A percentile compares a stretch with the other conserved stretches of the same genome.
These are phyloP conservation scores for Lophiostoma macrostomum DNA, from an alignment of 495 filamentous ascomycete genomes.

Conservation along the genomic window DNA sequence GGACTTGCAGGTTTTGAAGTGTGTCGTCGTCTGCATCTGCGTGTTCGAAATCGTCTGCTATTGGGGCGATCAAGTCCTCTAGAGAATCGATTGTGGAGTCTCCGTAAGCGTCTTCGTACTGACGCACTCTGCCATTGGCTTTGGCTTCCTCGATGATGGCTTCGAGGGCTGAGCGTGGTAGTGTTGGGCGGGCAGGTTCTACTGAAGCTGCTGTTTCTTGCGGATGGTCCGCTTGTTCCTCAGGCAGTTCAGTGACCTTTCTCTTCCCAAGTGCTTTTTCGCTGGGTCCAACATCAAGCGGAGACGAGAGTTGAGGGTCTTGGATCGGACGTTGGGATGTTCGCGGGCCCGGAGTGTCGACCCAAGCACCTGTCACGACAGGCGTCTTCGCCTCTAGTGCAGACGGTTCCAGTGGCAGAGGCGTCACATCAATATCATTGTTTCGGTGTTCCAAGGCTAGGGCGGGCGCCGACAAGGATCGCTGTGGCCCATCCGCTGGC, in stretches of 20 bases:
- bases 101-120: constrained; percentile 41
- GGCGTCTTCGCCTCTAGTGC: constrained; percentile 40
- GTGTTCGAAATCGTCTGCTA: constrained; percentile 10
- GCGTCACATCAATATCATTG: constrained; percentile 20
- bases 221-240: constrained; percentile 1
- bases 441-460: not conserved
- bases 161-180: constrained; percentile 39
- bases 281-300: constrained; percentile 17
- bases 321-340: constrained; percentile 3
- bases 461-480: not conserved
- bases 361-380: constrained; percentile 48
- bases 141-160: constrained; percentile 52
- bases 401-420: constrained; percentile 18
- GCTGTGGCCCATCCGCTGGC: not conserved
- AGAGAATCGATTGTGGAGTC: constrained; percentile 64
- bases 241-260: not conserved
- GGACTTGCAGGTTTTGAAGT: constrained; percentile 22
- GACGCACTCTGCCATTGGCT: constrained; percentile 23
- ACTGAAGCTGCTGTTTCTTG: not conserved
- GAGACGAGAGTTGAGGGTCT: constrained; percentile 8
- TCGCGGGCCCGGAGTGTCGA: constrained; percentile 42
- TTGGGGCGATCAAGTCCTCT: constrained; percentile 49
- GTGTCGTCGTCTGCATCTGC: constrained; percentile 38
- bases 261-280: constrained; percentile 18
- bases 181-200: not conserved